These are phyloP conservation scores for Boletellus sp. DNA, from an alignment of 1,284 basidiomycete species.

Conservation along the genomic window DNA sequence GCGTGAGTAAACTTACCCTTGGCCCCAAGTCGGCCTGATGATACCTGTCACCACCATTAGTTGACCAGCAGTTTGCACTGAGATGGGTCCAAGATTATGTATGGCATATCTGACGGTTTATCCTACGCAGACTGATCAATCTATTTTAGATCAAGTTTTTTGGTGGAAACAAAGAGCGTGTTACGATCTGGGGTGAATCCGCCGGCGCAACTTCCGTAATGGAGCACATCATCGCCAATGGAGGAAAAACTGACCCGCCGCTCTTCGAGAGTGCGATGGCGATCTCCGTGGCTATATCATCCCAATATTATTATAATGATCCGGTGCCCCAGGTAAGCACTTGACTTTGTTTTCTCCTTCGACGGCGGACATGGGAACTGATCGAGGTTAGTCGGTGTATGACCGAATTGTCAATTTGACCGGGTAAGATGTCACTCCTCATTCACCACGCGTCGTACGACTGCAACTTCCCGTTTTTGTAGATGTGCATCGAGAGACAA, in stretches of 20 bases:
- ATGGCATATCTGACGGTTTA: neutral
- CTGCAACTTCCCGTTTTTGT: neutral
- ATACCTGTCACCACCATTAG: conserved; percentile 2
- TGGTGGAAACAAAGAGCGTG: conserved; percentile 25
- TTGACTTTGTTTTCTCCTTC: neutral
- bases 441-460: neutral
- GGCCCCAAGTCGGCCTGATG: neutral
- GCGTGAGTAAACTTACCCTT: conserved; percentile 15
- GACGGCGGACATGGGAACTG: neutral
- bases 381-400: conserved; percentile 19
- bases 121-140: neutral
- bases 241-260: conserved; percentile 17
- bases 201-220: conserved; percentile 23
- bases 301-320: conserved; percentile 30
- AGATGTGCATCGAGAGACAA: conserved; percentile 25
- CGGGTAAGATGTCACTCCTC: conserved; percentile 6
- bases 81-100: conserved; percentile 33
- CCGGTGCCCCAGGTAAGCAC: conserved; percentile 14
- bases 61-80: conserved; percentile 31
- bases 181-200: conserved; percentile 31
- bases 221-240: conserved; percentile 18
- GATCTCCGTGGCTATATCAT: conserved; percentile 23
- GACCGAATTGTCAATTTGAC: conserved; percentile 11
- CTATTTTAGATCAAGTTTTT: conserved; percentile 23
- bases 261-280: conserved; percentile 26